phyloP scores from a whole-genome alignment of 106 monocot genomes.

The Acorus gramineus region DNA sequence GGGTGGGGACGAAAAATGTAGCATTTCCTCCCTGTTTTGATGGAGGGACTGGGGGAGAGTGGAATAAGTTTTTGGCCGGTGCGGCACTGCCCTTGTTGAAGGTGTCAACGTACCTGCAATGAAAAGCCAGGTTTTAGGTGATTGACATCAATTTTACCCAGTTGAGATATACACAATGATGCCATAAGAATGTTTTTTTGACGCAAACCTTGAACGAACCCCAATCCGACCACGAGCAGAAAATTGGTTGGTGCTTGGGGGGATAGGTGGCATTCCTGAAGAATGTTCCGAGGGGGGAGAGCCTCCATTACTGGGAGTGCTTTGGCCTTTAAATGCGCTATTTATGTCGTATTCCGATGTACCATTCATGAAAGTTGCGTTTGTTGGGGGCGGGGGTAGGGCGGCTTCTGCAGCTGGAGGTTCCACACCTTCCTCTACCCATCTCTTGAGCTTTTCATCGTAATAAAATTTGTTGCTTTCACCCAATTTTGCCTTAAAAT shows the following conservation, averaged over 20 bases:
- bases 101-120: constrained; percentile 82
- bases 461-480: constrained; percentile 94
- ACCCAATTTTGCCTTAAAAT: constrained; percentile 76
- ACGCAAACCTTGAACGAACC: constrained; percentile 66
- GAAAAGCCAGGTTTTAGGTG: background rate
- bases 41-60: constrained; percentile 45
- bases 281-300: constrained; percentile 20
- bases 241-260: constrained; percentile 78
- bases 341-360: constrained; percentile 38
- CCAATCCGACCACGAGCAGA: constrained; percentile 70
- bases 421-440: constrained; percentile 91
- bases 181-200: background rate
- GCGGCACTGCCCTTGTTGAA: constrained; percentile 66
- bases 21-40: constrained; percentile 46
- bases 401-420: constrained; percentile 51
- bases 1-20: constrained; percentile 69
- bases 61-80: constrained; percentile 26
- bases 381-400: constrained; percentile 66
- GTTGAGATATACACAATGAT: background rate
- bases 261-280: constrained; percentile 63
- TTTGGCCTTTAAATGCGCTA: constrained; percentile 23
- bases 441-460: constrained; percentile 92
- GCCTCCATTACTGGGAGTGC: constrained; percentile 18
- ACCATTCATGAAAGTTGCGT: constrained; percentile 44
- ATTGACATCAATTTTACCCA: background rate